phyloP scores from a whole-genome alignment of 192 early-diverging fungal species.

The Rhizophagus clarus region DNA sequence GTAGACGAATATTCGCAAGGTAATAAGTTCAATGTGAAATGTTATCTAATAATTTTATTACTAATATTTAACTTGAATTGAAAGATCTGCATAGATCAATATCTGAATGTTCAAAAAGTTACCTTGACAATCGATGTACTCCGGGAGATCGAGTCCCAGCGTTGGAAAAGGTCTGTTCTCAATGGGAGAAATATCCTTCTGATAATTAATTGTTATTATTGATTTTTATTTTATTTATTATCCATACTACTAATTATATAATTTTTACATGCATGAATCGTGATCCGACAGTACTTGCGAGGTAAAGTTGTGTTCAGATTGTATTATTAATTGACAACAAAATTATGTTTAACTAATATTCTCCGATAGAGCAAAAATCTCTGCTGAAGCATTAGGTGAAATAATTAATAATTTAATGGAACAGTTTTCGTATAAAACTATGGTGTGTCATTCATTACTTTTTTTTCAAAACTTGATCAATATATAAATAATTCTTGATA shows the following conservation, averaged over 20 bases:
- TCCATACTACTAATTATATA: neutral
- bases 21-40: neutral
- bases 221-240: neutral
- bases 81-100: neutral
- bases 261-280: conserved; percentile 25
- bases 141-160: conserved; percentile 23
- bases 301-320: neutral
- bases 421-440: conserved; percentile 24
- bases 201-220: neutral
- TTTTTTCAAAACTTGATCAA: neutral
- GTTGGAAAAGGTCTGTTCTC: neutral
- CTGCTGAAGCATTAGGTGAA: conserved; percentile 5
- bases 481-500: neutral
- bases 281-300: conserved; percentile 16
- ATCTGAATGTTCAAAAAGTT: conserved; percentile 26
- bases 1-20: conserved; percentile 9
- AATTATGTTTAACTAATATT: neutral
- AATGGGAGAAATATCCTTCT: conserved; percentile 31
- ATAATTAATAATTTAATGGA: conserved; percentile 15
- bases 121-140: conserved; percentile 12
- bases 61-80: neutral
- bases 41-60: neutral
- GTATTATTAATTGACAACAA: neutral
- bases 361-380: conserved; percentile 10
- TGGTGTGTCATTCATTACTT: neutral